Evolutionary conservation across 805 yeast genomes (phyloP), one percentile per base, ranked within the genome.

Genomic region (Starmerella ratchasimensis): DNA sequence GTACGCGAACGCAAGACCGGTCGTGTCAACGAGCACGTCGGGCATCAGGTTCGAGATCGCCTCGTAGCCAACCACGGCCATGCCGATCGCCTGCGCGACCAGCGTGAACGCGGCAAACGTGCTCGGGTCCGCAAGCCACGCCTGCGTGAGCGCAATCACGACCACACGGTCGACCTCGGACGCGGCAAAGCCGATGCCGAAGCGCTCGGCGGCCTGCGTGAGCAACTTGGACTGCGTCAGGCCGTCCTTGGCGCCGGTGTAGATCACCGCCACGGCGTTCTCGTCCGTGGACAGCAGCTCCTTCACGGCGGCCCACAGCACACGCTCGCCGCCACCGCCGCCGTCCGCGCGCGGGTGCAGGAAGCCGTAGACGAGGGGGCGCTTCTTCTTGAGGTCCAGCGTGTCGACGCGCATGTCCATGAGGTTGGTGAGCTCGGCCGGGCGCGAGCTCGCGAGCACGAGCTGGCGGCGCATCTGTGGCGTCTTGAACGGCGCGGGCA

Each of bases 321-420:
- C 98, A 39, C 88, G 72, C 55, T 90, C 99, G 18, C 99, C 99
- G 22, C 99, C 99, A 15, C 99, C 99, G 32, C 93, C 94, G 28
- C 94, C 93, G 55, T 80, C 81, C 46, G 95, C 84, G 50, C 77
- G 80, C 0, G 98, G 98, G 59, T 90, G 99, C 63, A 90, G 84
- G 52, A 80, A 86, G 5, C 97, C 99, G 54, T 64, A 77, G 9
- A 82, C 57, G 8, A 65, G 47, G 13, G 44, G 46, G 15, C 28
- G 26, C 28, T 39, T 34, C 24, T 24, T 42, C 26, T 21, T 28
- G 17, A 36, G 18, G 11, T 34, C 14, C 11, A 48, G 34, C n/a
- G 41, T 33, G 11, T 33, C 29, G 17, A 43, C 32, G 24, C 39
- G 26, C 45, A 45, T 38, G 17, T 34, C 43, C 20, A 37, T 34